Evolutionary conservation across 495 filamentous ascomycete genomes (phyloP), one percentile per base, ranked within the genome.

Genomic region (Xylaria castorea): DNA sequence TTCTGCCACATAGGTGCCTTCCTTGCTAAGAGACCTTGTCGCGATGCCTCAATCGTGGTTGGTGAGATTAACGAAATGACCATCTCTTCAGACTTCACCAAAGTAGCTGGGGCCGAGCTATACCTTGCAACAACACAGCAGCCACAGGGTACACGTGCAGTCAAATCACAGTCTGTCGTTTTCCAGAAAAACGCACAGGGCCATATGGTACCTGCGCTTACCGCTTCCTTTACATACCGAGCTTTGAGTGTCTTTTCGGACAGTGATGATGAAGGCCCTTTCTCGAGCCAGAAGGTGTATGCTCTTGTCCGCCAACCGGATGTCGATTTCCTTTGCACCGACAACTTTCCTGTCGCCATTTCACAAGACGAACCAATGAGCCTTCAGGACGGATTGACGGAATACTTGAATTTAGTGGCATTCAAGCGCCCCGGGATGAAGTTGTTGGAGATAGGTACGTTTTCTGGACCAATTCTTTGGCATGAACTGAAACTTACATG

Each of bases 391-490:
- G 27, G 5, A 42, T 42, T 77, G 63, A 72, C 57, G 18, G 73
- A 72, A 48, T 79, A 75, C 58, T 40, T 71, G n/a, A 46, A 69
- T 6, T 51, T 72, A 0, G 60, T 75, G 42, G 69, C 72, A 22
- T 72, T 72, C 67, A 83, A 83, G 73, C 75, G 80, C 46, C 79
- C 81, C 8, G 48, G 50, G 27, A 58, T 83, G 68, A 78, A 76
- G 16, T 76, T 85, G 36, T 75, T 88, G 3, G 85, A 87, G 66
- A 81, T 86, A 50, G 84, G 84, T 63, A 44, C 1, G 60, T 63
- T 44, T 63, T 44, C 30, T 42, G n/a, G 14, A 25, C 11, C 34
- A 18, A 9, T 12, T 40, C 11, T 11, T 16, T n/a, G 3, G 22
- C 18, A 22, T 20, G 30, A 14, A 22, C 25, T 25, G 11, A 63